Evolutionary conservation across 2,329 filamentous ascomycete genomes (phyloP).

Genomic region (Pseudogymnoascus sp.): DNA sequence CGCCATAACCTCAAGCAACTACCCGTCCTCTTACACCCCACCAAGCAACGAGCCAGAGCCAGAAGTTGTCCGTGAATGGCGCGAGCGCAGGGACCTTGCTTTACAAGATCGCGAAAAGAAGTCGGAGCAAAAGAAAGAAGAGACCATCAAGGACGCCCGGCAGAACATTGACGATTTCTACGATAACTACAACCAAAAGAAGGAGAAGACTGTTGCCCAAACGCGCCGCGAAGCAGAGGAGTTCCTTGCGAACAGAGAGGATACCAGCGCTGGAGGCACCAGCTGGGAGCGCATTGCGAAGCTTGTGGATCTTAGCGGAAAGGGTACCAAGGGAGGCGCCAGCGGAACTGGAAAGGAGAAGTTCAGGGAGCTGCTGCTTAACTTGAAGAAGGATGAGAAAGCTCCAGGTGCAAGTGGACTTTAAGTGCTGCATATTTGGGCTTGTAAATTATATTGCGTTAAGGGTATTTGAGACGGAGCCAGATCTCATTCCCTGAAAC

Average conservation of each 20-base stretch:
- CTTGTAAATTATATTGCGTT: constrained; percentile 7
- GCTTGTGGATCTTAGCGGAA: constrained; percentile 93
- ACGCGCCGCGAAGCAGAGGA: constrained; percentile 88
- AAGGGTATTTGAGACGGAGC: constrained; percentile 7
- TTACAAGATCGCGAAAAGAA: constrained; percentile 79
- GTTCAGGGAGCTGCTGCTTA: constrained; percentile 83
- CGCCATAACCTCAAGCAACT: constrained; percentile 62
- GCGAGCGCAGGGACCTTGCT: constrained; percentile 75
- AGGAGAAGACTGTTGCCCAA: constrained; percentile 85
- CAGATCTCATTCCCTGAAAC: constrained; percentile 6
- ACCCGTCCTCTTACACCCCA: constrained; percentile 21
- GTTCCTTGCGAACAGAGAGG: constrained; percentile 80
- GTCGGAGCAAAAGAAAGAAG: constrained; percentile 70
- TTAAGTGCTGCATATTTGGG: constrained; percentile 27
- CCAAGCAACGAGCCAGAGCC: constrained; percentile 69
- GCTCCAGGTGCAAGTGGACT: constrained; percentile 58
- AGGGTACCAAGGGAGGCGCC: constrained; percentile 78
- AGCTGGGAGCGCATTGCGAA: constrained; percentile 99
- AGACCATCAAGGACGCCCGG: constrained; percentile 82
- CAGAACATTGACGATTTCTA: constrained; percentile 98
- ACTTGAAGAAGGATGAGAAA: constrained; percentile 88
- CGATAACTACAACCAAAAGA: constrained; percentile 97
- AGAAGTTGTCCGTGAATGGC: constrained; percentile 85
- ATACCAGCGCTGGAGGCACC: constrained; percentile 88
- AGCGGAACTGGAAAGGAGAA: constrained; percentile 90